These are phyloP conservation scores for Globisporangium carolinianum DNA, from an alignment of 352 stramenopile genomes.

Conservation along the genomic window DNA sequence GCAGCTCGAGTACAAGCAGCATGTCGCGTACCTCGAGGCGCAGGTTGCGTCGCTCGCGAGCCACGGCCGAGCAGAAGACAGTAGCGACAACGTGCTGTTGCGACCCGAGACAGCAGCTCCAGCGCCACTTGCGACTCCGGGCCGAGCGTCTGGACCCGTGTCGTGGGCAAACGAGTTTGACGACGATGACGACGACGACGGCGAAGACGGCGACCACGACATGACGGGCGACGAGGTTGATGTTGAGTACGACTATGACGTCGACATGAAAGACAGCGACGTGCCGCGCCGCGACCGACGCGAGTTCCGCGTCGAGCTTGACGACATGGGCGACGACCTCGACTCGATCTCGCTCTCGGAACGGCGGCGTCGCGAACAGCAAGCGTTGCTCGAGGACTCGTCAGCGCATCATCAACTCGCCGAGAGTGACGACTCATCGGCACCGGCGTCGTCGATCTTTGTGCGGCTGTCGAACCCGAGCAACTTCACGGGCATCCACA, in stretches of 20 bases:
- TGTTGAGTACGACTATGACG: conserved; percentile 31
- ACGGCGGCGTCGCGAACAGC: conserved; percentile 16
- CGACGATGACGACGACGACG: conserved; percentile 61
- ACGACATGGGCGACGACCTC: conserved; percentile 32
- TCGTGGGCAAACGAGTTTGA: conserved; percentile 73
- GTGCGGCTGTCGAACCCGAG: conserved; percentile 80
- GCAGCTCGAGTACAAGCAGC: conserved; percentile 31
- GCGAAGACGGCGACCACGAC: conserved; percentile 37
- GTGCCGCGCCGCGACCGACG: conserved; percentile 19
- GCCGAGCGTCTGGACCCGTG: conserved; percentile 19
- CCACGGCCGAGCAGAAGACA: not conserved
- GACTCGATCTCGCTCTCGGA: conserved; percentile 37
- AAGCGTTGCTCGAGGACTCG: conserved; percentile 21
- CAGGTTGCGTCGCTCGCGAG: conserved; percentile 40
- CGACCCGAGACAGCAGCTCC: not conserved
- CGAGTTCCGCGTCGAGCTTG: conserved; percentile 53
- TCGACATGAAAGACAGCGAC: conserved; percentile 48
- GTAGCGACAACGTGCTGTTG: no score
- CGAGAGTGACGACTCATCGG: conserved; percentile 58
- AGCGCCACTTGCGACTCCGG: conserved; percentile 4
- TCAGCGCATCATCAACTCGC: conserved; percentile 21
- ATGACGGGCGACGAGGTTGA: conserved; percentile 30
- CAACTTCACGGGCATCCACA: conserved; percentile 87
- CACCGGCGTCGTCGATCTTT: conserved; percentile 54
- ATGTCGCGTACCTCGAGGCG: conserved; percentile 54